Percentiles rank a stretch among this genome's conserved stretches.
These are phyloP conservation scores for Podospora didyma DNA, from an alignment of 495 filamentous ascomycete genomes.

Conservation along the genomic window DNA sequence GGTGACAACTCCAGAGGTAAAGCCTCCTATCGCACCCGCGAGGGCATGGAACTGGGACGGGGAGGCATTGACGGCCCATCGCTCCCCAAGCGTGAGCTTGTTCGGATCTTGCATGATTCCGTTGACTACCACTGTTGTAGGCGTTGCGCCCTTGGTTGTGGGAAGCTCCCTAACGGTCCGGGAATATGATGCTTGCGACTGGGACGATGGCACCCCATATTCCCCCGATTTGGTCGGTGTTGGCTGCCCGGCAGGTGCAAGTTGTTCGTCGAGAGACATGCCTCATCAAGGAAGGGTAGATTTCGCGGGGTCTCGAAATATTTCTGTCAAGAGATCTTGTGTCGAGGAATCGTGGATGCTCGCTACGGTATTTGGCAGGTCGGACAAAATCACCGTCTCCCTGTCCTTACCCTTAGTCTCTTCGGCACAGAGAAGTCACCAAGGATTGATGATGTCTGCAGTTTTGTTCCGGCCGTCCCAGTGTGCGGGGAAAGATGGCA, in stretches of 20 bases:
- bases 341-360: conserved; percentile 13
- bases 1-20: conserved; percentile 89
- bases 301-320: neutral
- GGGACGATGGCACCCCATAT: conserved; percentile 35
- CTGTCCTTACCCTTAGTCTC: conserved; percentile 3
- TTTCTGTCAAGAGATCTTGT: conserved; percentile 5
- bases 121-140: conserved; percentile 1
- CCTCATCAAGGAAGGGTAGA: conserved; percentile 11
- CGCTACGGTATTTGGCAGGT: conserved; percentile 1
- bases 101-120: conserved; percentile 29
- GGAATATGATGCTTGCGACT: conserved; percentile 10
- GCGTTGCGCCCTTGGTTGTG: conserved; percentile 3
- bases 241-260: conserved; percentile 30
- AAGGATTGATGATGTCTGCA: neutral
- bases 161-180: conserved; percentile 9
- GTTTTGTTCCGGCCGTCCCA: conserved; percentile 18
- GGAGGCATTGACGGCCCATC: conserved; percentile 44
- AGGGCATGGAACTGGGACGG: conserved; percentile 58
- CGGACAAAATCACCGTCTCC: neutral
- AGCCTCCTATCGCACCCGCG: conserved; percentile 81
- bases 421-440: conserved; percentile 12
- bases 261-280: conserved; percentile 45
- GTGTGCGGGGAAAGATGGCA: conserved; percentile 48
- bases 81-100: conserved; percentile 54
- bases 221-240: conserved; percentile 28